Evolutionary conservation across 345 rosid genomes (phyloP).

Genomic region (Laguncularia racemosa): DNA sequence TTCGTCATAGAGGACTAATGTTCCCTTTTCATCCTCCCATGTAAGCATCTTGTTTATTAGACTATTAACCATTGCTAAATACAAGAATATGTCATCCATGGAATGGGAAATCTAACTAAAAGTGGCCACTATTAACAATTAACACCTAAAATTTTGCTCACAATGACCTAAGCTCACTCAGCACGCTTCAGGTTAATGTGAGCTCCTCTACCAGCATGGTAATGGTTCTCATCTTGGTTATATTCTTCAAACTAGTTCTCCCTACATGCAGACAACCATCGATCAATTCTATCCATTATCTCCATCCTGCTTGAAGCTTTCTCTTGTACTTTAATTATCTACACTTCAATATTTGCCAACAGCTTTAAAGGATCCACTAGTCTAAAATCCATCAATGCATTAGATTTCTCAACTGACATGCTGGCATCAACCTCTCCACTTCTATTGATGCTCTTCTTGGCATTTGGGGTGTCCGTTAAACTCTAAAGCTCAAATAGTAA

Average conservation of each 20-base stretch:
- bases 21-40: conserved; percentile 75
- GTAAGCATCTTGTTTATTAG: conserved; percentile 62
- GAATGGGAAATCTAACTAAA: conserved; percentile 1
- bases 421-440: conserved; percentile 79
- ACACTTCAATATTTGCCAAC: conserved; percentile 68
- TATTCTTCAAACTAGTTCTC: conserved; percentile 97
- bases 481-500: conserved; percentile 75
- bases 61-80: conserved; percentile 74
- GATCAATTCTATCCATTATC: conserved; percentile 84
- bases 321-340: conserved; percentile 66
- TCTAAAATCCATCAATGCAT: conserved; percentile 90
- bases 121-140: background rate
- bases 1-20: conserved; percentile 75
- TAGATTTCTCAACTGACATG: conserved; percentile 85
- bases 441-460: conserved; percentile 71
- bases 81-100: conserved; percentile 9
- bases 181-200: too few relatives aligned
- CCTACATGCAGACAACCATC: conserved; percentile 91
- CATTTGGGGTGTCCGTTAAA: conserved; percentile 81
- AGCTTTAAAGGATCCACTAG: conserved; percentile 90
- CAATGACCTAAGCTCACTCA: conserved; percentile 77
- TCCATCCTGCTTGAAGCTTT: conserved; percentile 87
- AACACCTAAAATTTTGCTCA: conserved; percentile 81
- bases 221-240: conserved; percentile 72
- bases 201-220: too few relatives aligned